Conservation (phyloP, 108 stramenopile genomes). For the Seminavis robusta region DNA sequence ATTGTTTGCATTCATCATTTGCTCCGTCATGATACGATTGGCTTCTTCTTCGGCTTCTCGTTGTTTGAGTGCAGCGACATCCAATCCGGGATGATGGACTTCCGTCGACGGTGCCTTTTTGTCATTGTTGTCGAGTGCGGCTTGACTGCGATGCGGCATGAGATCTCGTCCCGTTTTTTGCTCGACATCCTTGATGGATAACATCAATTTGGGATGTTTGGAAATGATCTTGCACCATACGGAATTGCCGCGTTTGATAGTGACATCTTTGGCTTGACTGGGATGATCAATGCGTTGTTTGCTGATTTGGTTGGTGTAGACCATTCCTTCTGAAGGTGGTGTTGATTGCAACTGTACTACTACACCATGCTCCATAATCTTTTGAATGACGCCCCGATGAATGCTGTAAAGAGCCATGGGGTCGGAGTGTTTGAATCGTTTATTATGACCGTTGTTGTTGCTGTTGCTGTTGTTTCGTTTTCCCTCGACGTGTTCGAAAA, state of each 20-base stretch:
- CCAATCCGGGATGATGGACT: conserved; percentile 85
- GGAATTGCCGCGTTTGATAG: conserved; percentile 66
- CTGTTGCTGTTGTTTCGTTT: conserved; percentile 8
- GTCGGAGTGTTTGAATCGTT: conserved; percentile 14
- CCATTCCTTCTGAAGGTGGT: conserved; percentile 70
- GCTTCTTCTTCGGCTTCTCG: conserved; percentile 71
- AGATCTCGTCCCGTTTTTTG: conserved; percentile 88
- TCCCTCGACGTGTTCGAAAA: conserved; percentile 61
- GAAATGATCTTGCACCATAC: conserved; percentile 93
- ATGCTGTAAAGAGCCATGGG: conserved; percentile 73
- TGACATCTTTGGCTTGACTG: conserved; percentile 52
- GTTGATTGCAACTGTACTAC: conserved; percentile 55
- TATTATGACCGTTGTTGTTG: conserved; percentile 10
- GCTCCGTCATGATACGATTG: conserved; percentile 12
- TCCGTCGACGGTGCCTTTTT: conserved; percentile 34
- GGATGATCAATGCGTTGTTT: conserved; percentile 38
- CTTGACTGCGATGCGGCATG: conserved; percentile 76
- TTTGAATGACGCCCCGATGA: conserved; percentile 75
- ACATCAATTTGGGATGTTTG: conserved; percentile 53
- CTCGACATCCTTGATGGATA: conserved; percentile 94
- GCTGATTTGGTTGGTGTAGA: conserved; percentile 83
- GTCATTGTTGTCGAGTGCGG: conserved; percentile 11
- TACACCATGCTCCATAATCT: conserved; percentile 91
- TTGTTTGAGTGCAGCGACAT: conserved; percentile 69
- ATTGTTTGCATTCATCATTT: conserved; percentile 13